Base-by-base conservation (phyloP, 768 basidiomycete genomes). In the Baorangia bicolor region DNA sequence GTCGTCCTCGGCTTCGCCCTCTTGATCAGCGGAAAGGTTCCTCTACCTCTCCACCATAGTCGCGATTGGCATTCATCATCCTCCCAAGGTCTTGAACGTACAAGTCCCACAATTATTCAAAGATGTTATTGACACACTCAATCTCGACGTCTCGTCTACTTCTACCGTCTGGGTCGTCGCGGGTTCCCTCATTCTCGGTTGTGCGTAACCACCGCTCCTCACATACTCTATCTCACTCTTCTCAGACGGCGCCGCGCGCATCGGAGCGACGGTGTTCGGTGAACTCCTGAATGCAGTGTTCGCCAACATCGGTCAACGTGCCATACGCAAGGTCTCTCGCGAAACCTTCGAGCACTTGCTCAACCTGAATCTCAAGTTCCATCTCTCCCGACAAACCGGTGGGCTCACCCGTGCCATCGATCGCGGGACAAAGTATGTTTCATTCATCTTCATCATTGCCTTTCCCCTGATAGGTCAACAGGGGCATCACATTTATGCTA, bases 21-120 rank as follows among this genome's bases (percentile, higher is more conserved):
- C 58, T 77, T 98, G 41, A 78, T 98, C 42, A 75, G 81, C 16
- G 94, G 92, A 49, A 99, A 99, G 82, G 92, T 94, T 49, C 52
- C 79, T 30, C 56, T 12, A 2, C 48, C 23, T 18, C 31, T 20
- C 27, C 41, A 23, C 7, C 39, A 3, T 11, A 8, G 31, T 13
- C 37, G 23, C 13, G 12, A 43, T 21, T 45, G 18, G 10, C 38
- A 23, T 11, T 58, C 50, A 65, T 25, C 16, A n/a, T 37, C 5
- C n/a, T 13, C 14, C 4, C 41, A 52, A 94, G 94, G 74, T 97
- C 41, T 74, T 98, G 53, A 99, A 98, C 69, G 97, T 99, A 1
- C 96, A 98, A 79, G 95, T 99, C n/a, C 97, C 97, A 1, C 83
- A 92, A 61, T 76, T 98, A 57, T 99, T 99, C 82, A 98, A 98